phyloP scores from a whole-genome alignment of 306 rosid genomes.

The Dicorynia guianensis region DNA sequence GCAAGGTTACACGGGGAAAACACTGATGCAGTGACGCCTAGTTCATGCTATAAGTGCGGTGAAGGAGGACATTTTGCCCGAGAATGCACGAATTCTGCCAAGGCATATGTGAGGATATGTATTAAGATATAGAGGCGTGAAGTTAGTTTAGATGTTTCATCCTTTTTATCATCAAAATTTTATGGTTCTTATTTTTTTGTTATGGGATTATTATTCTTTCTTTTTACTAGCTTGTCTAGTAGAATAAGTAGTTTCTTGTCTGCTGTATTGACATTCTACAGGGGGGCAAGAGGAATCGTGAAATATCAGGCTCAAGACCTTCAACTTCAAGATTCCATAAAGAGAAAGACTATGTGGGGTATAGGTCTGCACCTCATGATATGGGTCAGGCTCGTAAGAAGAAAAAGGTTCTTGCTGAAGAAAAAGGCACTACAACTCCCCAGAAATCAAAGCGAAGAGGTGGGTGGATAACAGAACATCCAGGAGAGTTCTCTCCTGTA shows the following conservation, averaged over 20 bases:
- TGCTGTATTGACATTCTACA: slow-evolving; percentile 36
- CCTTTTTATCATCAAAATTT: background rate
- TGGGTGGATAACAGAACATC: slow-evolving; percentile 53
- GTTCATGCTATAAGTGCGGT: slow-evolving; percentile 79
- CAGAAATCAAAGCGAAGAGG: slow-evolving; percentile 50
- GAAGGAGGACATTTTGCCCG: slow-evolving; percentile 95
- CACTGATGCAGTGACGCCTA: slow-evolving; percentile 52
- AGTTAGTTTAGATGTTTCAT: background rate
- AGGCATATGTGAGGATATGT: slow-evolving; percentile 48
- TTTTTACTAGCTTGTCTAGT: slow-evolving; percentile 1
- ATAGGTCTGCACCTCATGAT: slow-evolving; percentile 68
- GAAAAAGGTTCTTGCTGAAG: slow-evolving; percentile 58
- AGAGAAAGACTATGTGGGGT: slow-evolving; percentile 51
- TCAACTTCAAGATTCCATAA: slow-evolving; percentile 48
- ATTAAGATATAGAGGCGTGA: background rate
- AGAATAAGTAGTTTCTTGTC: slow-evolving; percentile 13
- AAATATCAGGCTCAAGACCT: slow-evolving; percentile 49
- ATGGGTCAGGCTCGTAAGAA: slow-evolving; percentile 48
- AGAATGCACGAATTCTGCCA: slow-evolving; percentile 63
- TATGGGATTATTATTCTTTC: background rate
- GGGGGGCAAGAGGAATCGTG: slow-evolving; percentile 59
- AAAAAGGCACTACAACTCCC: slow-evolving; percentile 39
- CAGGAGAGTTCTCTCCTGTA: slow-evolving; percentile 53
- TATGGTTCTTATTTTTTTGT: background rate
- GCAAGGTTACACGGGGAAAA: slow-evolving; percentile 59